A percentile compares a stretch with the other conserved stretches of the same genome.
phyloP scores from a whole-genome alignment of 306 rosid species.

The Acacia melanoxylon region DNA sequence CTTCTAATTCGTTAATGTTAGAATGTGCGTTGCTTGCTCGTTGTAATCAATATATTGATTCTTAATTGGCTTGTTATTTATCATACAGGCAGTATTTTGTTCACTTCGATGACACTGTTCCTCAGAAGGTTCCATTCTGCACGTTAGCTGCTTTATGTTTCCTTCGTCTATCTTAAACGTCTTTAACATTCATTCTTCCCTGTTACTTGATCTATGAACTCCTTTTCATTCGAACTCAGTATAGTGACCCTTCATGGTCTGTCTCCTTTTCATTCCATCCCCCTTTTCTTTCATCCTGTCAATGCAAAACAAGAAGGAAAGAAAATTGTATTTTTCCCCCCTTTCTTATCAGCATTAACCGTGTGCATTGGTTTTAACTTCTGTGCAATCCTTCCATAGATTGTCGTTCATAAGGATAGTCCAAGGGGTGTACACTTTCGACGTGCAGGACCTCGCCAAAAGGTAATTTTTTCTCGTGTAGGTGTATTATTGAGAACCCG shows the following conservation, averaged over 20 bases:
- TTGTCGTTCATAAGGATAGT: conserved; percentile 72
- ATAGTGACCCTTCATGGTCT: not conserved
- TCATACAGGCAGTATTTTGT: conserved; percentile 85
- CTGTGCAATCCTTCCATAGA: conserved; percentile 35
- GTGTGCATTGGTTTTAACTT: not conserved
- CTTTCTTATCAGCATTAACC: not conserved
- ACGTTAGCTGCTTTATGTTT: not conserved
- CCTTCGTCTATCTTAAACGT: not conserved
- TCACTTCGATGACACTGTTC: conserved; percentile 65
- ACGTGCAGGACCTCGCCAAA: conserved; percentile 91
- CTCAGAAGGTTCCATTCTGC: conserved; percentile 43
- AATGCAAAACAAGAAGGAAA: not conserved
- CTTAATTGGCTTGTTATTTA: not conserved
- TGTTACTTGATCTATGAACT: conserved; percentile 9
- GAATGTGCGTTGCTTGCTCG: not conserved
- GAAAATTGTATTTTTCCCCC: not conserved
- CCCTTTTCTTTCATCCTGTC: not conserved
- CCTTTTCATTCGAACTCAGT: not conserved
- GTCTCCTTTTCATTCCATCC: not conserved
- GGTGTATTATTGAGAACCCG: not conserved
- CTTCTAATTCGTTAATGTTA: not conserved
- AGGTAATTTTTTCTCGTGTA: conserved; percentile 34
- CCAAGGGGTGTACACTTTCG: conserved; percentile 90
- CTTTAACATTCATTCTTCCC: not conserved
- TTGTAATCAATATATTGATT: not conserved